Base-by-base conservation (phyloP, 1,284 basidiomycete genomes). In the Tylopilus sp. region DNA sequence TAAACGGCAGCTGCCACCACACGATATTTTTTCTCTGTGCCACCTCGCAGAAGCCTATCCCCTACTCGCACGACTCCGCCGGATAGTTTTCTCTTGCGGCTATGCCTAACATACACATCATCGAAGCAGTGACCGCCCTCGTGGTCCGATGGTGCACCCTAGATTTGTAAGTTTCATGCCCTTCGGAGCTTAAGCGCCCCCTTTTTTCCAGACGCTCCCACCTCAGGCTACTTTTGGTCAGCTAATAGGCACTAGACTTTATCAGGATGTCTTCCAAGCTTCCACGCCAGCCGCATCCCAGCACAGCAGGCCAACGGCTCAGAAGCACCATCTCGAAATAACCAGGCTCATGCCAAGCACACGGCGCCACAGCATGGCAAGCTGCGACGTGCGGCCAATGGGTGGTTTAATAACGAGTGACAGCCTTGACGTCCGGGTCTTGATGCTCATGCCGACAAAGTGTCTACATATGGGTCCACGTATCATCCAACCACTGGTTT, bases 141-240 rank as follows among this genome's bases (percentile, higher is more conserved):
- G 40, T 59, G 60, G 39, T 38, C 38, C 28, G 37, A 40, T 40
- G 15, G 29, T 38, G 35, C 18, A 47, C 57, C 58, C 63, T 62
- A 29, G 40, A 63, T 59, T 51, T 40, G 48, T 60, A 52, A 46
- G 53, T 50, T 40, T 50, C 54, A 26, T 51, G 44, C 42, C 55
- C 49, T 31, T 52, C 63, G 63, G 63, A 65, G 28, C 63, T 65
- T 68, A 60, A 44, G 61, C 63, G 66, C 63, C 63, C 58, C 63
- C 58, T 59, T 66, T 61, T 60, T 61, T 43, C 42, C 34, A 37
- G 33, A 13, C 39, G 16, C 39, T 54, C 49, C 34, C 59, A 50
- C 39, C 41, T 44, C 44, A 31, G 30, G 44, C 49, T 42, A 47
- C 45, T 42, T 53, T 54, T 52, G 30, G 51, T 21, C 30, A 31